phyloP scores from a whole-genome alignment of 2,329 filamentous ascomycete genomes.

The Nothomitra cinnamomea region DNA sequence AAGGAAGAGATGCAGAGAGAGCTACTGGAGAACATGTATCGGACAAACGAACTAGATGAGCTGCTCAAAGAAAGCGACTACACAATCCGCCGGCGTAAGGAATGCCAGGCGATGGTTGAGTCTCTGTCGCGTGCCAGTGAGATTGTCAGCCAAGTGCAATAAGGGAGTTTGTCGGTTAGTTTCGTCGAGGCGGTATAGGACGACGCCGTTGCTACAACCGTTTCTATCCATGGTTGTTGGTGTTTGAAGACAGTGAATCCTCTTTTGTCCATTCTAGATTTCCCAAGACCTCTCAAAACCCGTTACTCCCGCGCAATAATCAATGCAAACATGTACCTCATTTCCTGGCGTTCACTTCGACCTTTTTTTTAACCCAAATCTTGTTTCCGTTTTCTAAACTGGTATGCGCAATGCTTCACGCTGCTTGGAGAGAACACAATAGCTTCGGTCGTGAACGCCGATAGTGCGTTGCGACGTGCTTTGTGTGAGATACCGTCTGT shows the following conservation, averaged over 20 bases:
- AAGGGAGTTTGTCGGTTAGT: neutral
- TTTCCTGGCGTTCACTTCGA: neutral
- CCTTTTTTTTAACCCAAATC: neutral
- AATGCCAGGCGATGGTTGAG: slow-evolving; percentile 99
- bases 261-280: neutral
- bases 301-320: neutral
- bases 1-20: slow-evolving; percentile 99
- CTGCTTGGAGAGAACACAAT: neutral
- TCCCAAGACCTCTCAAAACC: neutral
- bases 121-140: slow-evolving; percentile 77
- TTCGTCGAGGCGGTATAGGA: neutral
- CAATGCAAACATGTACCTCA: neutral
- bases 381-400: neutral
- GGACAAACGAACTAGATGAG: slow-evolving; percentile 75
- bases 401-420: neutral
- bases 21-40: slow-evolving; percentile 94
- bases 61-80: slow-evolving; percentile 97
- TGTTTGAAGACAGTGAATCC: too few relatives aligned
- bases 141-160: slow-evolving; percentile 72
- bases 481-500: too few relatives aligned
- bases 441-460: neutral
- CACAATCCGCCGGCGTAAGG: slow-evolving; percentile 84
- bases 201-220: neutral
- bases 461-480: too few relatives aligned
- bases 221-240: too few relatives aligned